A percentile compares a stretch with the other conserved stretches of the same genome.
Evolutionary conservation across 441 rosid genomes (phyloP).

Genomic region (Raphanus hybrid): DNA sequence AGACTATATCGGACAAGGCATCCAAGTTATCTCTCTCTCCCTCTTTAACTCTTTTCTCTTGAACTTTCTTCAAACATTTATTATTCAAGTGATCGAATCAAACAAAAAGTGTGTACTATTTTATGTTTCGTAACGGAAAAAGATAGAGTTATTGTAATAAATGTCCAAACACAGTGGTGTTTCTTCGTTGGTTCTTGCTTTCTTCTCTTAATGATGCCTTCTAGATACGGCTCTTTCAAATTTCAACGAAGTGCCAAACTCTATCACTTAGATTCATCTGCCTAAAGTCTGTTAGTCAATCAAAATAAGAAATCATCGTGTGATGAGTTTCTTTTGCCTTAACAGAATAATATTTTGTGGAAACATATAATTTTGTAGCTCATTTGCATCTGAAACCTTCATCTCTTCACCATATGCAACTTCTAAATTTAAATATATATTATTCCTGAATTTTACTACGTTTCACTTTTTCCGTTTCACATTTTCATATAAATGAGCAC

Average conservation of each 20-base stretch:
- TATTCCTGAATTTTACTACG: background rate
- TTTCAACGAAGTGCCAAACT: slow-evolving; percentile 40
- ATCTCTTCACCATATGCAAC: background rate
- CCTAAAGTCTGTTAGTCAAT: background rate
- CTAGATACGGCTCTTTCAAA: slow-evolving; percentile 1
- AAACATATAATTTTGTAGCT: slow-evolving; percentile 3
- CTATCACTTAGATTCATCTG: slow-evolving; percentile 13
- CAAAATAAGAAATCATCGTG: background rate
- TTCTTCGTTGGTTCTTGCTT: slow-evolving; percentile 20
- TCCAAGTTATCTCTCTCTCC: slow-evolving; percentile 33
- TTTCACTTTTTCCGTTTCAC: background rate
- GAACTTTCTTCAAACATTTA: slow-evolving; percentile 16
- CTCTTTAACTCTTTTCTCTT: slow-evolving; percentile 23
- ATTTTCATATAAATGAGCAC: background rate
- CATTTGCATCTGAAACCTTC: background rate
- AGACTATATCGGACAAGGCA: slow-evolving; percentile 27
- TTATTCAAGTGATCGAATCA: slow-evolving; percentile 37
- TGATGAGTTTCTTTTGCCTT: slow-evolving; percentile 2
- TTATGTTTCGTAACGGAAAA: slow-evolving; percentile 9
- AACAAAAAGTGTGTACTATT: slow-evolving; percentile 22
- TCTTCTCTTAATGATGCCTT: slow-evolving; percentile 23
- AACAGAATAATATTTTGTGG: background rate
- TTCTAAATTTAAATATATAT: background rate
- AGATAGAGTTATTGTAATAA: background rate
- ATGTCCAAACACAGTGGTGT: slow-evolving; percentile 20